These are phyloP conservation scores for Helicocarpus griseus DNA, from an alignment of 2,329 filamentous ascomycete species.

Conservation along the genomic window DNA sequence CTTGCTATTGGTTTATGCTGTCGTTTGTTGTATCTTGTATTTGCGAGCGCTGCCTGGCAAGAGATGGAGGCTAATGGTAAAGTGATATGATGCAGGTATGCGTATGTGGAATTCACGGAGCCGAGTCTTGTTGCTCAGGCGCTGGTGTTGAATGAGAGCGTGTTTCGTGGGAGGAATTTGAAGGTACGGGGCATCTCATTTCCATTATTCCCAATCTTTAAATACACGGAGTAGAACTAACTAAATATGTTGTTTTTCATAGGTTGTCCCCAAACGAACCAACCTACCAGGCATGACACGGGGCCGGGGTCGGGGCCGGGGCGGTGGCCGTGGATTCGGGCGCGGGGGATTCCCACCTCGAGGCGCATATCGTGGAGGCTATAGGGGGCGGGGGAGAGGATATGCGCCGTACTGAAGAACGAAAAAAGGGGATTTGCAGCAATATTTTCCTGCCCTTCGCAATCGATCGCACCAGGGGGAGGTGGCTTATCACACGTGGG, in stretches of 20 bases:
- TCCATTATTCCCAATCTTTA: background rate
- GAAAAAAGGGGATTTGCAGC: background rate
- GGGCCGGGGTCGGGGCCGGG: conserved; percentile 48
- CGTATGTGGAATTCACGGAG: conserved; percentile 97
- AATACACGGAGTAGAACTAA: background rate
- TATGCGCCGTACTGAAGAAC: conserved; percentile 35
- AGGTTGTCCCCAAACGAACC: conserved; percentile 81
- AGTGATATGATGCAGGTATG: conserved; percentile 57
- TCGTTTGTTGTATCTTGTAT: background rate
- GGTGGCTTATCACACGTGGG: too few species aligned
- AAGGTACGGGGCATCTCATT: conserved; percentile 78
- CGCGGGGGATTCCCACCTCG: conserved; percentile 37
- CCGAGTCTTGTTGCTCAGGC: conserved; percentile 87
- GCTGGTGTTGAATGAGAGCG: conserved; percentile 88
- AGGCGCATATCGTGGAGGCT: conserved; percentile 31
- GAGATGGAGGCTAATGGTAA: conserved; percentile 35
- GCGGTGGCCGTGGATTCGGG: conserved; percentile 42
- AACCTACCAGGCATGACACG: conserved; percentile 92
- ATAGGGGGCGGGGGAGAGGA: conserved; percentile 28
- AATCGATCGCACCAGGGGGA: too few species aligned
- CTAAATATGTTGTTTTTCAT: conserved; percentile 19
- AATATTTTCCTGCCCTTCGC: background rate
- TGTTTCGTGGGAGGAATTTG: conserved; percentile 88
- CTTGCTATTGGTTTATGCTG: background rate
- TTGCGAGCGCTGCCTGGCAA: conserved; percentile 47